A percentile compares a stretch with the other conserved stretches of the same genome.
Conservation (phyloP, 495 filamentous ascomycete genomes). For the Elaphomyces granulatus region DNA sequence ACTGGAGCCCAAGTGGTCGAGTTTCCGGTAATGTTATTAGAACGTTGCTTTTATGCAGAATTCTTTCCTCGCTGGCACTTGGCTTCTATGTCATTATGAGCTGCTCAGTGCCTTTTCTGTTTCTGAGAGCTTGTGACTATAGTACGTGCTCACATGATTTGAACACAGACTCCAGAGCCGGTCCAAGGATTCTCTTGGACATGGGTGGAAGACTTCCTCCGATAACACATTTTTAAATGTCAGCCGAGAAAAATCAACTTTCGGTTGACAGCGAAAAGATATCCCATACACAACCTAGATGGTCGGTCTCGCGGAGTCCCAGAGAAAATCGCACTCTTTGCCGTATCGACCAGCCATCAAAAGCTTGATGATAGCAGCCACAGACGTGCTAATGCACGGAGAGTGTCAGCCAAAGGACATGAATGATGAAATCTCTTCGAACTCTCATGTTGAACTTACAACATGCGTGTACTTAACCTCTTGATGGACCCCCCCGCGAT, state of each 20-base stretch:
- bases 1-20: slow-evolving; percentile 52
- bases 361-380: slow-evolving; percentile 34
- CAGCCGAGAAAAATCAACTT: slow-evolving; percentile 1
- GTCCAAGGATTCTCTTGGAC: slow-evolving; percentile 50
- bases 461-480: slow-evolving; percentile 54
- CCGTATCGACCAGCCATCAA: slow-evolving; percentile 23
- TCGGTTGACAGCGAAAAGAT: too few relatives aligned
- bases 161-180: too few relatives aligned
- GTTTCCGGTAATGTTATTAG: slow-evolving; percentile 51
- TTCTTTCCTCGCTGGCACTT: too few relatives aligned
- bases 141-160: too few relatives aligned
- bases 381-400: slow-evolving; percentile 22
- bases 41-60: too few relatives aligned
- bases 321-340: slow-evolving; percentile 30
- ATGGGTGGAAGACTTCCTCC: slow-evolving; percentile 33
- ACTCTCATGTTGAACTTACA: slow-evolving; percentile 23
- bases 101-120: too few relatives aligned
- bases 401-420: too few relatives aligned
- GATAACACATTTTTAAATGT: slow-evolving; percentile 19
- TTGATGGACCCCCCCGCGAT: slow-evolving; percentile 57
- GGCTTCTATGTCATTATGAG: too few relatives aligned
- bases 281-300: slow-evolving; percentile 15
- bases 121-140: too few relatives aligned
- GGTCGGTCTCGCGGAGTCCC: slow-evolving; percentile 21
- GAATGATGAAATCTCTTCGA: neutral